Evolutionary conservation across 108 stramenopile genomes (phyloP).

Genomic region (Seminavis robusta): DNA sequence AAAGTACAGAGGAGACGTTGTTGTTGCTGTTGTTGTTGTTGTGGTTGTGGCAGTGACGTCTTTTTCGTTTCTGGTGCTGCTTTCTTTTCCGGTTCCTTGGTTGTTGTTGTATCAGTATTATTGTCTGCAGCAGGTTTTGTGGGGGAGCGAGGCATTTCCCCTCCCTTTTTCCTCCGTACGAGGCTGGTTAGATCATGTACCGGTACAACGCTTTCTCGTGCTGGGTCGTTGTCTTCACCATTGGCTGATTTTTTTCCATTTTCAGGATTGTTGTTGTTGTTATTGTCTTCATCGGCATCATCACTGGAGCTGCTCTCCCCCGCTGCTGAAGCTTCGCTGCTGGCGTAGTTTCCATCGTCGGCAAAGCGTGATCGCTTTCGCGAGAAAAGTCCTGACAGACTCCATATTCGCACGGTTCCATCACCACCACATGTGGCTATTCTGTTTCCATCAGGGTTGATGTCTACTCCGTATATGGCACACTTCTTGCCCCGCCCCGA

Average conservation of each 20-base stretch:
- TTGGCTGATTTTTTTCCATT: conserved; percentile 1
- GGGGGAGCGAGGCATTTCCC: conserved; percentile 5
- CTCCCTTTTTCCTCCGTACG: conserved; percentile 70
- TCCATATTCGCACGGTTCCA: conserved; percentile 82
- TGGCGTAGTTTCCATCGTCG: background rate
- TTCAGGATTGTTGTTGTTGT: conserved; percentile 1
- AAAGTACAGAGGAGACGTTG: conserved; percentile 73
- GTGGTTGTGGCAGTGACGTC: background rate
- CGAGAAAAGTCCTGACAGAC: conserved; percentile 43
- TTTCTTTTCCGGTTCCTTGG: background rate
- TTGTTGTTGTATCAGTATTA: background rate
- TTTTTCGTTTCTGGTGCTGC: background rate
- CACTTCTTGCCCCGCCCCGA: conserved; percentile 22
- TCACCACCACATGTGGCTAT: conserved; percentile 87
- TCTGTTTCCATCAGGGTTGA: conserved; percentile 59
- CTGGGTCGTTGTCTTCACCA: background rate
- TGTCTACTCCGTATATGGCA: conserved; percentile 74
- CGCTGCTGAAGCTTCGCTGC: conserved; percentile 13
- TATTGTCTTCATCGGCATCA: conserved; percentile 2
- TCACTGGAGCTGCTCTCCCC: conserved; percentile 6
- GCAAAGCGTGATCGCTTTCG: too few relatives aligned
- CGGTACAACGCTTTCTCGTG: conserved; percentile 9
- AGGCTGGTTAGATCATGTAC: conserved; percentile 68
- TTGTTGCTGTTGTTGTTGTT: too few relatives aligned
- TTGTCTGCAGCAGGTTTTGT: background rate